Base-by-base conservation (phyloP, 805 yeast species). In the Suhomyces emberorum region DNA sequence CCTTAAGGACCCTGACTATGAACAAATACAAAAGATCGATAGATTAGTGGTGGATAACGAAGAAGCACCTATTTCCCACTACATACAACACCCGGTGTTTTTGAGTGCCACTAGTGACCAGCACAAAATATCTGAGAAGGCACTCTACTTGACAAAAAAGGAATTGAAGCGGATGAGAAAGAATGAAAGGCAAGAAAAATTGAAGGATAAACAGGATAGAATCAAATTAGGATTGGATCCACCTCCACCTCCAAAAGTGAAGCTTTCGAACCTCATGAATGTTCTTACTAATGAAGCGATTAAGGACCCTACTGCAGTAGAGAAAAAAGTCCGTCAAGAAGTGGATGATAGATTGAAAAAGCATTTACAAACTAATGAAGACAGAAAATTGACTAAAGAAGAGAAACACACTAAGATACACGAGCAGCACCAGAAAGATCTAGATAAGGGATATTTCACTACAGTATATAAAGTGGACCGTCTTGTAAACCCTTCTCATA, bases 161-260 rank as follows among this genome's bases (percentile, higher is more conserved):
- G 98, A 93, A 54, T 59, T 74, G 60, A 84, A 83, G 49, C 71
- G 88, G 38, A 71, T 82, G 26, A 73, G 96, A 29, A 74, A 81
- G 41, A 82, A 82, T 40, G 81, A 76, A 32, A 69, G 97, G 38
- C 74, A 79, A 30, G 70, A 70, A 27, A 68, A 61, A 42, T 77
- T 78, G 42, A 79, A 81, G 48, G 93, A 82, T 30, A 70, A 74
- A 39, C 95, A 87, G 53, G 91, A 87, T 47, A 67, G 83, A 30
- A 81, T 89, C 16, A 74, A 80, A 39, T 63, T 86, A 4, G 98
- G 98, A 0, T 61, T 89, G 14, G 86, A 83, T 31, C 83, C 95
- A 0, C 83, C 95, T 4, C 96, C 96, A 0, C 83, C 83, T 4
- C 95, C 96, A 3, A 93, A 91, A 57, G 83, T 93, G 17, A 86